phyloP scores from a whole-genome alignment of 805 yeast genomes.

The Teunomyces panamensis region DNA sequence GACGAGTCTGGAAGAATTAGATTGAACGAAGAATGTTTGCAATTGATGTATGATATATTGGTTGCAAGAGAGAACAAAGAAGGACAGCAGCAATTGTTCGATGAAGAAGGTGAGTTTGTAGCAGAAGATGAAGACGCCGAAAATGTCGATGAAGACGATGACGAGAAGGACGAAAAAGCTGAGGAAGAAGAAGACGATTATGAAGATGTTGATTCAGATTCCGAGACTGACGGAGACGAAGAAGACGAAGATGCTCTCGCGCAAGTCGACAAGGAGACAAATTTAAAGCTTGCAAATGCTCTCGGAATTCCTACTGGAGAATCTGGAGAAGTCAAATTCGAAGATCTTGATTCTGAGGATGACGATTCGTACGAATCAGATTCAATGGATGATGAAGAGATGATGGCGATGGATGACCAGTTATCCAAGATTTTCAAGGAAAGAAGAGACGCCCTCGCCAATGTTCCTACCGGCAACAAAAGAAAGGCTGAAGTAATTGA shows the following conservation, averaged over 20 bases:
- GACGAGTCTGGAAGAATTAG: constrained; percentile 23
- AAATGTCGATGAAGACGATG: constrained; percentile 25
- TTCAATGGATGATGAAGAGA: constrained; percentile 92
- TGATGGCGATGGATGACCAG: constrained; percentile 90
- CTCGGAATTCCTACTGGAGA: constrained; percentile 55
- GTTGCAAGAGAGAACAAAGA: constrained; percentile 70
- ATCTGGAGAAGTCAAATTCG: constrained; percentile 45
- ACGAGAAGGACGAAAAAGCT: constrained; percentile 20
- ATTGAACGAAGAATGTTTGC: constrained; percentile 30
- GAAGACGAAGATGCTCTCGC: constrained; percentile 12
- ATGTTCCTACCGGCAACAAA: constrained; percentile 53
- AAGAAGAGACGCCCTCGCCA: constrained; percentile 62
- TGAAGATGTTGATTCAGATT: constrained; percentile 7
- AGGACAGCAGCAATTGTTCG: constrained; percentile 76
- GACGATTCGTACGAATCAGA: constrained; percentile 61
- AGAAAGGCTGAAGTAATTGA: constrained; percentile 70
- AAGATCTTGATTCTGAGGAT: constrained; percentile 35
- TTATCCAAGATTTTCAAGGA: constrained; percentile 81
- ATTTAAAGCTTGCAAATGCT: constrained; percentile 65
- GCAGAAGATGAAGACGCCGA: constrained; percentile 22
- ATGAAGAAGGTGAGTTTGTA: constrained; percentile 45
- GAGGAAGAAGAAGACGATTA: constrained; percentile 15
- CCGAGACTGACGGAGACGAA: constrained; percentile 9
- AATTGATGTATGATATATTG: constrained; percentile 35
- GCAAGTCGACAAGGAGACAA: constrained; percentile 44